Evolutionary conservation across 495 filamentous ascomycete species (phyloP).

Genomic region (Pyronema domesticum): DNA sequence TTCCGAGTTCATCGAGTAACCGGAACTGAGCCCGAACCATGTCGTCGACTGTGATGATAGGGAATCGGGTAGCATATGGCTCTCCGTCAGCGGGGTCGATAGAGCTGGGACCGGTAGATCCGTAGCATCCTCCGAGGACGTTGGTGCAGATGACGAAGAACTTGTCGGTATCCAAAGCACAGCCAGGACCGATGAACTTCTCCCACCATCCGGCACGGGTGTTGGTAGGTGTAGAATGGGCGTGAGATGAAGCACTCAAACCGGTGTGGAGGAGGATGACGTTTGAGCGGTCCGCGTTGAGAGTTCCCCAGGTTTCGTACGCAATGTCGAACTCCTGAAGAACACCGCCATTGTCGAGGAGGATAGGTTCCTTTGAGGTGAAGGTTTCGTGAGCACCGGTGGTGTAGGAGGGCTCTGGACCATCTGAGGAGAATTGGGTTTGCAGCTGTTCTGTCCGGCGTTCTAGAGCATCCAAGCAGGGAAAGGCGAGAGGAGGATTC

Average conservation of each 20-base stretch:
- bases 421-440: constrained; percentile 39
- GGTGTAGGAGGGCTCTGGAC: constrained; percentile 88
- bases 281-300: constrained; percentile 73
- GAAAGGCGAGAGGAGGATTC: constrained; percentile 86
- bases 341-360: constrained; percentile 86
- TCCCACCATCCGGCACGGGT: constrained; percentile 96
- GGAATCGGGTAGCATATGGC: constrained; percentile 85
- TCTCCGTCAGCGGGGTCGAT: constrained; percentile 77
- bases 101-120: constrained; percentile 77
- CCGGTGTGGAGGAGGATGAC: constrained; percentile 86
- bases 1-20: constrained; percentile 62
- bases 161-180: constrained; percentile 72
- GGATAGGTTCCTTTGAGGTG: constrained; percentile 51
- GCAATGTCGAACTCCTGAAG: constrained; percentile 74
- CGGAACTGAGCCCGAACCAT: constrained; percentile 95
- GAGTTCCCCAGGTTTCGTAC: constrained; percentile 79
- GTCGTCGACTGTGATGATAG: constrained; percentile 88
- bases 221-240: constrained; percentile 71
- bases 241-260: constrained; percentile 87
- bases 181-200: constrained; percentile 86
- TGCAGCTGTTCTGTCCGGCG: constrained; percentile 58
- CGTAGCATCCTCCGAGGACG: constrained; percentile 89
- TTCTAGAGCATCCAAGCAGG: constrained; percentile 85
- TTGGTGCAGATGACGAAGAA: constrained; percentile 95
- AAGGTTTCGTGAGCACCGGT: constrained; percentile 63